Percentiles rank a stretch among this genome's conserved stretches.
These are phyloP conservation scores for Craterostigma plantagineum DNA, from an alignment of 257 asterid genomes.

Conservation along the genomic window DNA sequence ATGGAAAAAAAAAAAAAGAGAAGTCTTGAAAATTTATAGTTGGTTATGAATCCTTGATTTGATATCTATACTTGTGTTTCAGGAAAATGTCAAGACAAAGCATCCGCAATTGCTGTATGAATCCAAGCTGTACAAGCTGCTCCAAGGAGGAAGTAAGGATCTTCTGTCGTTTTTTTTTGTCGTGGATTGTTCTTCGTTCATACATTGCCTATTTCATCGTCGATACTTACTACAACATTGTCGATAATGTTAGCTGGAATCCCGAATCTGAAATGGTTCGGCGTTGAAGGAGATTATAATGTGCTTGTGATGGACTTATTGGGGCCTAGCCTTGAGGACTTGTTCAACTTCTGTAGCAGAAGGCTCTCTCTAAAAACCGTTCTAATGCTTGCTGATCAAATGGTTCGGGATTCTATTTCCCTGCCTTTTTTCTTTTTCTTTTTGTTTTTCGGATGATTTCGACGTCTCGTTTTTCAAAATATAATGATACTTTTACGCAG, in stretches of 20 bases:
- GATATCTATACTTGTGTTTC: not conserved
- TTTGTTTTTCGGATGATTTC: not conserved
- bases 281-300: slow-evolving; percentile 89
- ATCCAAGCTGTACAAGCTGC: slow-evolving; percentile 4
- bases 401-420: slow-evolving; percentile 18
- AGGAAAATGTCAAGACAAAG: slow-evolving; percentile 7
- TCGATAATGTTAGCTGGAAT: slow-evolving; percentile 45
- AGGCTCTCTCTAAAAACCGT: slow-evolving; percentile 78
- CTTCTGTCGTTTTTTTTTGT: slow-evolving; percentile 9
- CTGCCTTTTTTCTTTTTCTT: not conserved
- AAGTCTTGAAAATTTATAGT: no score
- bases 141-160: slow-evolving; percentile 64
- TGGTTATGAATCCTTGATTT: no score
- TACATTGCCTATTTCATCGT: slow-evolving; percentile 5
- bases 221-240: slow-evolving; percentile 4
- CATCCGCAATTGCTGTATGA: slow-evolving; percentile 7
- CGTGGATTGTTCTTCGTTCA: not conserved
- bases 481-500: not conserved
- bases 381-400: slow-evolving; percentile 90
- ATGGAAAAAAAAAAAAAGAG: no score
- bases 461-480: not conserved
- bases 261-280: slow-evolving; percentile 72
- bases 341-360: slow-evolving; percentile 76
- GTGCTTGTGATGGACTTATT: slow-evolving; percentile 82
- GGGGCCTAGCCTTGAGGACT: slow-evolving; percentile 92